Evolutionary conservation across 2,329 filamentous ascomycete species (phyloP).

Genomic region (Geoglossum cookeanum): DNA sequence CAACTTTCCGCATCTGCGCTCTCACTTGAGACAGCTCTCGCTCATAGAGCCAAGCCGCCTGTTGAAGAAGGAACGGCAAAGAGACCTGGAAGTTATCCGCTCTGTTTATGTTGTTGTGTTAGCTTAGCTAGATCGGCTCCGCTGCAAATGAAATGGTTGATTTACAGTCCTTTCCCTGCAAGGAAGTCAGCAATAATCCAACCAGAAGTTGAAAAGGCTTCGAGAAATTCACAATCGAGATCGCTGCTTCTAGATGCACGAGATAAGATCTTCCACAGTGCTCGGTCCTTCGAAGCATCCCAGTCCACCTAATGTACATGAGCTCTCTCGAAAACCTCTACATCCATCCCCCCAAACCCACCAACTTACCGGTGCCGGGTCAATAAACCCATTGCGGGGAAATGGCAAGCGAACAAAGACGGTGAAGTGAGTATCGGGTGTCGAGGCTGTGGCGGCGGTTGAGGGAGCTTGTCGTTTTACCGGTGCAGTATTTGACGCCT

Average conservation of each 20-base stretch:
- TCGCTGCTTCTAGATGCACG: conserved; percentile 59
- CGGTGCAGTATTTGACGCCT: not conserved
- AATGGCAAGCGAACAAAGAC: conserved; percentile 85
- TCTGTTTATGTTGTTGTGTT: conserved; percentile 21
- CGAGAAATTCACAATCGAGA: conserved; percentile 49
- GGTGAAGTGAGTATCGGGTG: conserved; percentile 30
- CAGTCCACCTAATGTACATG: conserved; percentile 50
- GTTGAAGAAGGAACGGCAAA: conserved; percentile 73
- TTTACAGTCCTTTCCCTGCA: conserved; percentile 59
- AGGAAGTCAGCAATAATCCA: not conserved
- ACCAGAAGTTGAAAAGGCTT: conserved; percentile 12
- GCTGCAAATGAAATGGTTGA: conserved; percentile 7
- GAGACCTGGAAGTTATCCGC: conserved; percentile 66
- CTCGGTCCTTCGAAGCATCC: conserved; percentile 71
- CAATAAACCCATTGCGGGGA: conserved; percentile 66
- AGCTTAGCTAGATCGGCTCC: conserved; percentile 7
- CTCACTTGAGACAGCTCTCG: conserved; percentile 76
- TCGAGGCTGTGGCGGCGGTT: not conserved
- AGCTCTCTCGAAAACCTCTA: conserved; percentile 4
- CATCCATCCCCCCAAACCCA: not conserved
- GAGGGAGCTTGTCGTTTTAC: not conserved
- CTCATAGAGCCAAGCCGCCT: conserved; percentile 87
- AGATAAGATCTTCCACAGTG: conserved; percentile 78
- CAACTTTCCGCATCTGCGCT: conserved; percentile 69
- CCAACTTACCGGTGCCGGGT: conserved; percentile 55